Base-by-base conservation (phyloP, 2,329 filamentous ascomycete genomes). In the Aspergillus bombycis region DNA sequence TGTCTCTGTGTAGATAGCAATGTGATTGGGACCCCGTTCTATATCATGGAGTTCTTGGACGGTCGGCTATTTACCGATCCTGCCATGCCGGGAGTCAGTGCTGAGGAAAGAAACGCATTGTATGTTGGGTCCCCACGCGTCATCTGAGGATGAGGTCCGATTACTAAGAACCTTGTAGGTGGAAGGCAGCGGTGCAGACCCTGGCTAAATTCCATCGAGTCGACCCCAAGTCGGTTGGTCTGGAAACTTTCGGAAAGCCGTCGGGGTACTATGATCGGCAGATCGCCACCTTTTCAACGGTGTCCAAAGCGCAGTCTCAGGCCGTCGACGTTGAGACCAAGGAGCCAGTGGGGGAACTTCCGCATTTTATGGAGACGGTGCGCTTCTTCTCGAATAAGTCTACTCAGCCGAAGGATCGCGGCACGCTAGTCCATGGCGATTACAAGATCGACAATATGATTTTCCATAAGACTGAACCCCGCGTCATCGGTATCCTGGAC, bases 11-110 rank as follows among this genome's bases (percentile, higher is more conserved):
- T 96, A 78, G 94, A 98, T 79, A 82, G 84, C 46, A 81, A 79
- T 62, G 84, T 98, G 43, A 84, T 98, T 67, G 95, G 94, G 61
- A 98, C 94, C 9, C 87, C 93, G 7, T 99, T 98, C 79, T 98
- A 99, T 81, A 89, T 98, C 74, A 98, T 99, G 95, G 89, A 93
- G 77, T 98, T 95, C 77, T 84, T 98, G 65, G 91, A 96, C 74
- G 95, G 95, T 23, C 89, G 95, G 73, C 96, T 97, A 80, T 92
- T 98, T 74, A 92, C 94, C 73, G 93, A 98, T 78, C 90, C 93
- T 50, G 83, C 89, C 36, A 89, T 98, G 75, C 94, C 93, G 2
- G 90, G 83, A 14, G 87, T 93, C 14, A 84, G 84, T 30, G 79
- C 90, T 0, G 83, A 83, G 46, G 90, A 96, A 69, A 86, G 94